A percentile compares a stretch with the other conserved stretches of the same genome.
phyloP scores from a whole-genome alignment of 768 basidiomycete genomes.

The Trametopsis cervina region DNA sequence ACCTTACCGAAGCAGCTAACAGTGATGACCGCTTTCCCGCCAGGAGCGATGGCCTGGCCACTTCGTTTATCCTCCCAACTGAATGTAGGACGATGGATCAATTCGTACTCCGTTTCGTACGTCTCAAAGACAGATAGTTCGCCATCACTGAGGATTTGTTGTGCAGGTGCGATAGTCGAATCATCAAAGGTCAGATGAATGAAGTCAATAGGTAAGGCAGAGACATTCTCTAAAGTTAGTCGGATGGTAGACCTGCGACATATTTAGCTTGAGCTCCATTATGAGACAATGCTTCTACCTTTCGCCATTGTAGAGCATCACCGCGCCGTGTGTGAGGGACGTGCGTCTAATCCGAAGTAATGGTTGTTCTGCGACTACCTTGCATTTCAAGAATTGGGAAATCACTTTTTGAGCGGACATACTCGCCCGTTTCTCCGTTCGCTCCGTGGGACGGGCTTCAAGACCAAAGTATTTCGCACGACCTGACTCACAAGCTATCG shows the following conservation, averaged over 20 bases:
- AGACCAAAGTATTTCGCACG: constrained; percentile 73
- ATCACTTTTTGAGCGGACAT: constrained; percentile 20
- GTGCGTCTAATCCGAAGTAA: constrained; percentile 79
- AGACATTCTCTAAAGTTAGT: constrained; percentile 87
- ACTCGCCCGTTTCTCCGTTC: constrained; percentile 35
- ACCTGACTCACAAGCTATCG: constrained; percentile 56
- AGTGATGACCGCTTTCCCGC: constrained; percentile 60
- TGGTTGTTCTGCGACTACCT: constrained; percentile 84
- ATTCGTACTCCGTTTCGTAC: constrained; percentile 85
- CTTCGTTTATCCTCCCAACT: constrained; percentile 49
- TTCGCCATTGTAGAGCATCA: constrained; percentile 96
- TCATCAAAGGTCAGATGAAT: constrained; percentile 85
- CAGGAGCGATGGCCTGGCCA: constrained; percentile 55
- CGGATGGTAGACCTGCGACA: constrained; percentile 68
- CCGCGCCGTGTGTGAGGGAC: constrained; percentile 86
- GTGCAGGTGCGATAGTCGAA: constrained; percentile 73
- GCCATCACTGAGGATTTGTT: constrained; percentile 72
- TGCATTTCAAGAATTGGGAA: constrained; percentile 66
- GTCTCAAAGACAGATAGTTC: constrained; percentile 76
- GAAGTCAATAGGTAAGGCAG: constrained; percentile 76
- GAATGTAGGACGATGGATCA: constrained; percentile 74
- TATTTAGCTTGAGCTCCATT: not conserved
- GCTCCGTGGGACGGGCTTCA: constrained; percentile 60
- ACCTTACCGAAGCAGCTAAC: constrained; percentile 84
- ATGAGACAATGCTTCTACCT: constrained; percentile 40